Percentiles rank a stretch among this genome's conserved stretches.
Evolutionary conservation across 169 alveolate genomes (phyloP).

Genomic region (Cryptosporidium canis): DNA sequence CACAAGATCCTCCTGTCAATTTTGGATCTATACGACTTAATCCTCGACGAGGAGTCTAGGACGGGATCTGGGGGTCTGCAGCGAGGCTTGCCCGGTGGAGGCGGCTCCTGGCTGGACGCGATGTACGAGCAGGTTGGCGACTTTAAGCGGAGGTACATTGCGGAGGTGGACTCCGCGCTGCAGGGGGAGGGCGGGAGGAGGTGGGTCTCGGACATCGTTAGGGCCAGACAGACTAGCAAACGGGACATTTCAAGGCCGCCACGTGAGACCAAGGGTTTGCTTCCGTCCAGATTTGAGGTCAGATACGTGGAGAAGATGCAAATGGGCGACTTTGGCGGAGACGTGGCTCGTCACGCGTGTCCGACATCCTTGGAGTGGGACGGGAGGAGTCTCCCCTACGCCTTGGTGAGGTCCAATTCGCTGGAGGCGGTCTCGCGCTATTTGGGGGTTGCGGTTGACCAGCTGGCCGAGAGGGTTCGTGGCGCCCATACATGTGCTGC

Average conservation of each 20-base stretch:
- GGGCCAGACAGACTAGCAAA: neutral
- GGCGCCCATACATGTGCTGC: too few relatives aligned
- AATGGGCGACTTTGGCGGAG: too few relatives aligned
- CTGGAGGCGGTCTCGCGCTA: neutral
- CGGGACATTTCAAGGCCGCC: neutral
- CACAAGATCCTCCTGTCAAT: constrained; percentile 33
- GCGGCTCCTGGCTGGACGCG: constrained; percentile 50
- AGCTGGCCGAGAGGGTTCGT: neutral
- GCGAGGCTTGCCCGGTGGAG: too few relatives aligned
- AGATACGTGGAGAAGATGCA: neutral
- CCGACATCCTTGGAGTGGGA: too few relatives aligned
- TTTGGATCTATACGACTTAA: constrained; percentile 23
- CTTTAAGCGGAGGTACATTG: constrained; percentile 3
- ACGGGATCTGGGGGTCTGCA: too few relatives aligned
- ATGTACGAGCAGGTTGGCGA: constrained; percentile 40
- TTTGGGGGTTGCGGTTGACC: neutral
- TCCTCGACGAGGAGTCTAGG: constrained; percentile 24
- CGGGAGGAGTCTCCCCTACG: neutral
- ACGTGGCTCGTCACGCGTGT: neutral
- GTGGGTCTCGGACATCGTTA: constrained; percentile 28
- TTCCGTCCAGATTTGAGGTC: neutral
- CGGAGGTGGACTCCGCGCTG: neutral
- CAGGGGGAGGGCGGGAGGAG: neutral
- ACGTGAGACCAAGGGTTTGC: neutral
- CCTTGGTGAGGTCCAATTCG: neutral